phyloP scores from a whole-genome alignment of 2,329 filamentous ascomycete species.

The Fusarium succisae region DNA sequence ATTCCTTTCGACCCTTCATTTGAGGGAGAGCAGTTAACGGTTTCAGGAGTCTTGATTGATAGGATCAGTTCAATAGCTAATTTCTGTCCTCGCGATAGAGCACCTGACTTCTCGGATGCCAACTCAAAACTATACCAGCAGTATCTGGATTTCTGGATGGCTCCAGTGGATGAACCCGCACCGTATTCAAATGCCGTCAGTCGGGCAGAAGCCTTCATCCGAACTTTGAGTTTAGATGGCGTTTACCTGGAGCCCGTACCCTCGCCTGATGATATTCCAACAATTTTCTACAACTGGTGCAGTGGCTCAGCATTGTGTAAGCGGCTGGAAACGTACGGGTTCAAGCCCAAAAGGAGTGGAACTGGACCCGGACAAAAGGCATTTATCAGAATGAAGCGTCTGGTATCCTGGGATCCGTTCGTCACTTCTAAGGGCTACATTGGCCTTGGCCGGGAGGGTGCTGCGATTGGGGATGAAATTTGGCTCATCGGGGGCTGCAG shows the following conservation, averaged over 20 bases:
- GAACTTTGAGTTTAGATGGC: not conserved
- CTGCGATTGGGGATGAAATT: not conserved
- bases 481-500: not conserved
- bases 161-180: not conserved
- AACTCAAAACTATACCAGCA: not conserved
- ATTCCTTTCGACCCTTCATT: not conserved
- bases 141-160: not conserved
- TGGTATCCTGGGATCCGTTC: not conserved
- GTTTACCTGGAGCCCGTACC: not conserved
- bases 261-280: not conserved
- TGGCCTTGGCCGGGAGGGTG: not conserved
- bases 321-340: not conserved
- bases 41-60: not conserved
- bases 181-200: not conserved
- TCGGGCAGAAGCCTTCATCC: not conserved
- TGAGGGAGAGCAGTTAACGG: not conserved
- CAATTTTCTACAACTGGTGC: not conserved
- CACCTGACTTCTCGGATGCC: not conserved
- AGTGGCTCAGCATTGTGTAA: not conserved
- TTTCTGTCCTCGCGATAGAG: not conserved
- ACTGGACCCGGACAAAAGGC: not conserved
- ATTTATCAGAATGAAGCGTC: not conserved
- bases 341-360: not conserved
- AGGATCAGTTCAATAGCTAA: not conserved
- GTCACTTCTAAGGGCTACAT: not conserved